Evolutionary conservation across 306 rosid species (phyloP).

Genomic region (Benincasa hispida): DNA sequence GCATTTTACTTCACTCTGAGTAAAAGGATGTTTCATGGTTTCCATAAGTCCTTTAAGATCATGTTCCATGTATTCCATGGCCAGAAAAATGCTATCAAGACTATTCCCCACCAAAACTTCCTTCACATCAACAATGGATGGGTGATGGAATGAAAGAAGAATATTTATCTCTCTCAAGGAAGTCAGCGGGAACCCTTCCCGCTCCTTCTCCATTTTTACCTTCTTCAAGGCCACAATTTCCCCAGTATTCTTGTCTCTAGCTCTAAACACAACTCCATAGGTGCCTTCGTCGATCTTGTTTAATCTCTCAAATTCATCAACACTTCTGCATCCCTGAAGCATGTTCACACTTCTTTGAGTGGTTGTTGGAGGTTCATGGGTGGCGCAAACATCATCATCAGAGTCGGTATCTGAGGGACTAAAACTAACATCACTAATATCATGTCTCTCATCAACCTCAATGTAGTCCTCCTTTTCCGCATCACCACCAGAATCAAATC

Average conservation of each 20-base stretch:
- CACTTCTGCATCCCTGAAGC: slow-evolving; percentile 68
- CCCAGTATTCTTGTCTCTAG: slow-evolving; percentile 69
- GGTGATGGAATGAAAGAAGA: slow-evolving; percentile 68
- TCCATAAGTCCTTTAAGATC: slow-evolving; percentile 67
- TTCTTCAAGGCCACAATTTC: slow-evolving; percentile 82
- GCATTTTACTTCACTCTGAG: slow-evolving; percentile 65
- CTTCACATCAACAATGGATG: slow-evolving; percentile 76
- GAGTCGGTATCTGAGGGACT: slow-evolving; percentile 17
- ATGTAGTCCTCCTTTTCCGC: slow-evolving; percentile 7
- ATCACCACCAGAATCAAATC: slow-evolving; percentile 5
- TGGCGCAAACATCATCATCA: slow-evolving; percentile 15
- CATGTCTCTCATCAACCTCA: slow-evolving; percentile 15
- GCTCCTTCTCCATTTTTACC: slow-evolving; percentile 76
- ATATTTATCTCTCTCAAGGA: slow-evolving; percentile 90
- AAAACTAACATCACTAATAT: neutral
- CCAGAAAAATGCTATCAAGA: slow-evolving; percentile 76
- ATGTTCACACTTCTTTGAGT: slow-evolving; percentile 35
- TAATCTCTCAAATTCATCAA: slow-evolving; percentile 65
- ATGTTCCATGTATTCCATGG: slow-evolving; percentile 84
- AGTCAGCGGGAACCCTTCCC: slow-evolving; percentile 71
- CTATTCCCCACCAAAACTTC: slow-evolving; percentile 64
- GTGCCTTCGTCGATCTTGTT: slow-evolving; percentile 92
- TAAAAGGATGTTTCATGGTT: slow-evolving; percentile 50
- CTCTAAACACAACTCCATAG: slow-evolving; percentile 88
- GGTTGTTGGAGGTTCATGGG: slow-evolving; percentile 11